phyloP scores from a whole-genome alignment of 805 yeast genomes.

The Candida ovalis region DNA sequence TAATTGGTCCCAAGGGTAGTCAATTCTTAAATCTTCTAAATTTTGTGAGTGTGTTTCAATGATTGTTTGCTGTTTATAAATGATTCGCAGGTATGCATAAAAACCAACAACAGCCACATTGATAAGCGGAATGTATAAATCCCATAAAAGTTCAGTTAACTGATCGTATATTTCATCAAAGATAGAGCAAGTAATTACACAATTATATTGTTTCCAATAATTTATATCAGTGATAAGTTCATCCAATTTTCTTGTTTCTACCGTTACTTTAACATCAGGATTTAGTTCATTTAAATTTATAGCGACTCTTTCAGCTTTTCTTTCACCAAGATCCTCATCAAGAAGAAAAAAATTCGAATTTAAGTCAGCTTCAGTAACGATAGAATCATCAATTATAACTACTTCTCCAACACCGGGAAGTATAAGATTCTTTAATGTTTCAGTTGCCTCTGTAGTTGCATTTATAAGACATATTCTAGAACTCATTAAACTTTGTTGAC shows the following conservation, averaged over 20 bases:
- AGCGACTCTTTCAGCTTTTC: slow-evolving; percentile 38
- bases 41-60: slow-evolving; percentile 68
- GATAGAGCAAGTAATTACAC: slow-evolving; percentile 40
- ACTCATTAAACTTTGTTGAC: slow-evolving; percentile 58
- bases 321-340: slow-evolving; percentile 39
- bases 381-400: slow-evolving; percentile 49
- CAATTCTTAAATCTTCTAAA: slow-evolving; percentile 63
- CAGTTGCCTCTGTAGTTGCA: slow-evolving; percentile 57
- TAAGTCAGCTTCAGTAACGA: slow-evolving; percentile 41
- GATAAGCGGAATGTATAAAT: slow-evolving; percentile 49
- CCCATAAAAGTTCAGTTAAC: slow-evolving; percentile 39
- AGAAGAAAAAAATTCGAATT: slow-evolving; percentile 61
- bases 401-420: slow-evolving; percentile 66
- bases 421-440: slow-evolving; percentile 70
- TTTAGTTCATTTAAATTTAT: slow-evolving; percentile 53
- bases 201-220: slow-evolving; percentile 47
- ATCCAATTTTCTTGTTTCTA: slow-evolving; percentile 10
- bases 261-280: slow-evolving; percentile 46
- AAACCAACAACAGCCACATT: slow-evolving; percentile 54
- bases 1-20: slow-evolving; percentile 70
- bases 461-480: slow-evolving; percentile 62
- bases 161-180: slow-evolving; percentile 5
- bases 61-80: slow-evolving; percentile 56
- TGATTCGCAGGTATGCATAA: slow-evolving; percentile 55
- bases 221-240: slow-evolving; percentile 9